These are phyloP conservation scores for Zelopaecilomyces penicillatus DNA, from an alignment of 2,329 filamentous ascomycete genomes.

Conservation along the genomic window DNA sequence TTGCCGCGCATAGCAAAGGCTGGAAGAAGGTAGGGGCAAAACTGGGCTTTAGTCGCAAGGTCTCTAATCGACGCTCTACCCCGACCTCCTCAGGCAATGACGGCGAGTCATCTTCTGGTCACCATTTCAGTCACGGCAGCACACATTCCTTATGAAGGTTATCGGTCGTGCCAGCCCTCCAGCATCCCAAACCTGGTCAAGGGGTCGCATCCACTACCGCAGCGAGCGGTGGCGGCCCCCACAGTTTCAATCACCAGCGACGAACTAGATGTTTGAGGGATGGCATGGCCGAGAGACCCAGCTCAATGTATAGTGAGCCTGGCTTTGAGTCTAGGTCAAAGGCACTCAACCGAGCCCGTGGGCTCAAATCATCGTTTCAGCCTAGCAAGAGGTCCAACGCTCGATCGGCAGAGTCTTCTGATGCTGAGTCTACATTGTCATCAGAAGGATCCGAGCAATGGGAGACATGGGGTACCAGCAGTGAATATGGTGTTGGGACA, in stretches of 20 bases:
- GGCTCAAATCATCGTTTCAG: too few relatives aligned
- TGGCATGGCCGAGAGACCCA: slow-evolving; percentile 43
- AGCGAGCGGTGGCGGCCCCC: too few relatives aligned
- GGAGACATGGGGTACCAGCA: too few relatives aligned
- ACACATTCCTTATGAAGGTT: slow-evolving; percentile 43
- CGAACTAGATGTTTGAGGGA: slow-evolving; percentile 25
- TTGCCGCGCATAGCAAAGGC: slow-evolving; percentile 46
- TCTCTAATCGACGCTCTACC: slow-evolving; percentile 33
- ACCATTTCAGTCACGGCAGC: neutral
- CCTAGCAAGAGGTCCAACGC: too few relatives aligned
- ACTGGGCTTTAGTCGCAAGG: slow-evolving; percentile 49
- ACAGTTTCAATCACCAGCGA: neutral
- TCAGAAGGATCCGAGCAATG: too few relatives aligned
- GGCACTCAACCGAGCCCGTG: too few relatives aligned
- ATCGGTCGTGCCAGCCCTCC: slow-evolving; percentile 43
- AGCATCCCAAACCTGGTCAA: neutral
- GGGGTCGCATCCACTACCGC: too few relatives aligned
- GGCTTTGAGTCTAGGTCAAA: too few relatives aligned
- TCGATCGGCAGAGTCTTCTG: too few relatives aligned
- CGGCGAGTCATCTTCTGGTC: slow-evolving; percentile 14
- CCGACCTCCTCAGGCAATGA: slow-evolving; percentile 36
- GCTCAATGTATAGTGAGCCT: neutral
- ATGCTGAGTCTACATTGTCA: too few relatives aligned
- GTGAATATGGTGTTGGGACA: too few relatives aligned
- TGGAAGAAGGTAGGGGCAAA: slow-evolving; percentile 60